Evolutionary conservation across 2,329 filamentous ascomycete species (phyloP).

Genomic region (Albophoma yamanashiensis): DNA sequence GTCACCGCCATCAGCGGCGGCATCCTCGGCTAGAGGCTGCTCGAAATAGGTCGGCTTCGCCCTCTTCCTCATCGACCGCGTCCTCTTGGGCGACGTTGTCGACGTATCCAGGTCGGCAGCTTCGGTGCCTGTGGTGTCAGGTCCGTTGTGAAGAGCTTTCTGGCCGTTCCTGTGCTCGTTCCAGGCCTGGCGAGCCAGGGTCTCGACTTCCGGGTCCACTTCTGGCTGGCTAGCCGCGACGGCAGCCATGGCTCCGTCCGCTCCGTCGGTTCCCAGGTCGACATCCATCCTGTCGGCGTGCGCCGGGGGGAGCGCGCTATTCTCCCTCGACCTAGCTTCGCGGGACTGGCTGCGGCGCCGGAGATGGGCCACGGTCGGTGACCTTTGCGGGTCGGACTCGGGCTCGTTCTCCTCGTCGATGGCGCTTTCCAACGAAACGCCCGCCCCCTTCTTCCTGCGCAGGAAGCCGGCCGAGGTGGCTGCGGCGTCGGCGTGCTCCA

Average conservation of each 20-base stretch:
- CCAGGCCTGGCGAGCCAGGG: constrained; percentile 23
- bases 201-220: constrained; percentile 15
- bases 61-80: constrained; percentile 31
- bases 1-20: constrained; percentile 7
- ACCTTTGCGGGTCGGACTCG: constrained; percentile 12
- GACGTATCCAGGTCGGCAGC: constrained; percentile 3
- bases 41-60: constrained; percentile 36
- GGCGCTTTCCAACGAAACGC: constrained; percentile 5
- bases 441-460: constrained; percentile 2
- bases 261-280: constrained; percentile 5
- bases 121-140: constrained; percentile 3
- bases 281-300: constrained; percentile 13
- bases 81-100: constrained; percentile 10
- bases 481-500: too few relatives aligned
- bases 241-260: background rate
- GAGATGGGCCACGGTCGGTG: constrained; percentile 16
- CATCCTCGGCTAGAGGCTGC: constrained; percentile 13
- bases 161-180: constrained; percentile 20
- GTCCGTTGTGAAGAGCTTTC: constrained; percentile 6
- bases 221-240: background rate
- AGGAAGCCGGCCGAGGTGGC: constrained; percentile 5
- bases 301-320: constrained; percentile 8
- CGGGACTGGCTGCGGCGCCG: constrained; percentile 14
- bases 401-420: constrained; percentile 9
- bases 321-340: constrained; percentile 16